Evolutionary conservation across 768 basidiomycete genomes (phyloP).

Genomic region (Boletus reticulatus): DNA sequence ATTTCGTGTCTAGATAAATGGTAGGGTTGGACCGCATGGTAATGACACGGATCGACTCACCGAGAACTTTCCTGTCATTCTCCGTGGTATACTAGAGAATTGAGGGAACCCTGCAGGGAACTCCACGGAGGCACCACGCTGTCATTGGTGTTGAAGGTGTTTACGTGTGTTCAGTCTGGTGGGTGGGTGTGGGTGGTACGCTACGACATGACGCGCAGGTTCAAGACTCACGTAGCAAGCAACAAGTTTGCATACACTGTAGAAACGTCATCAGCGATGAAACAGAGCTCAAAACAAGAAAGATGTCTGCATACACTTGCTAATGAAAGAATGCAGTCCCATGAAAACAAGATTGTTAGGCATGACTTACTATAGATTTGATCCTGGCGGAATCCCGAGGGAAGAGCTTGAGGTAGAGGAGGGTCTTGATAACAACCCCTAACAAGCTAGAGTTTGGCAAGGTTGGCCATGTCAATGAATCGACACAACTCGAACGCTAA

Average conservation of each 20-base stretch:
- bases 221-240: conserved; percentile 38
- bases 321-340: conserved; percentile 53
- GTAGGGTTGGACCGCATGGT: background rate
- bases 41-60: conserved; percentile 8
- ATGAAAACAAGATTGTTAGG: conserved; percentile 46
- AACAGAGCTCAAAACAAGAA: background rate
- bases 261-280: background rate
- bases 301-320: conserved; percentile 39
- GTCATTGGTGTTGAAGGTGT: conserved; percentile 29
- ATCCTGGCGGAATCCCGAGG: conserved; percentile 20
- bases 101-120: conserved; percentile 25
- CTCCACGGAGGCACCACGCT: conserved; percentile 29
- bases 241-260: conserved; percentile 52
- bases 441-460: conserved; percentile 21
- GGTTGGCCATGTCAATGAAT: background rate
- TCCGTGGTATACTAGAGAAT: conserved; percentile 19
- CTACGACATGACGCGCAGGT: background rate
- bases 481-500: background rate
- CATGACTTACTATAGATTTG: conserved; percentile 25
- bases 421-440: conserved; percentile 24
- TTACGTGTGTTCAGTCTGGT: conserved; percentile 39
- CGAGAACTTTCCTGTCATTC: background rate
- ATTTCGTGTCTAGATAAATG: conserved; percentile 7
- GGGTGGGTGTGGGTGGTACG: conserved; percentile 4
- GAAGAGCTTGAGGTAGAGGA: conserved; percentile 31